A percentile compares a stretch with the other conserved stretches of the same genome.
These are phyloP conservation scores for Arxiozyma bovina DNA, from an alignment of 1,139 yeast genomes.

Conservation along the genomic window DNA sequence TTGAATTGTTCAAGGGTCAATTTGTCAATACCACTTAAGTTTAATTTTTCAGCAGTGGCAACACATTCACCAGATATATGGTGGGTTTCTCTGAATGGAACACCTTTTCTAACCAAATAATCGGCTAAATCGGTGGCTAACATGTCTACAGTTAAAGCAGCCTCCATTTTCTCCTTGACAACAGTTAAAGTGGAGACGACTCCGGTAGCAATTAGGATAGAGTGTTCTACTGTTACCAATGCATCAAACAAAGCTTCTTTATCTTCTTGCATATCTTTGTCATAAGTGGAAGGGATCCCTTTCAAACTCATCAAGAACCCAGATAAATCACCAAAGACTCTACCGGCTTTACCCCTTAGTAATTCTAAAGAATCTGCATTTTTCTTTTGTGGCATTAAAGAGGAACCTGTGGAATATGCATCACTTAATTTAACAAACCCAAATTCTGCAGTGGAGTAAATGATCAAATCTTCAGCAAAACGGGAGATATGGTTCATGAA, in stretches of 20 bases:
- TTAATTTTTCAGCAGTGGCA: constrained; percentile 71
- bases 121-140: constrained; percentile 97
- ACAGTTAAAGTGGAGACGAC: constrained; percentile 79
- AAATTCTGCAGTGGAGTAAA: constrained; percentile 95
- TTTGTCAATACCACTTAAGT: constrained; percentile 72
- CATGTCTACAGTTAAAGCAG: constrained; percentile 96
- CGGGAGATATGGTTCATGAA: constrained; percentile 93
- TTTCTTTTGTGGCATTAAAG: constrained; percentile 98
- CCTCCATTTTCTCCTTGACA: constrained; percentile 65
- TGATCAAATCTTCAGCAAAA: constrained; percentile 87
- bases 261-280: constrained; percentile 98
- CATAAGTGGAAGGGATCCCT: constrained; percentile 93
- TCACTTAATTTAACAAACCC: constrained; percentile 90
- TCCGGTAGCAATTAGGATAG: constrained; percentile 89
- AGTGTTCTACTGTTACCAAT: constrained; percentile 83
- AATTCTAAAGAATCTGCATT: constrained; percentile 94
- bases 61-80: constrained; percentile 98
- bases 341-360: constrained; percentile 92
- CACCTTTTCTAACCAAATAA: constrained; percentile 93
- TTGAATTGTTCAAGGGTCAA: constrained; percentile 69
- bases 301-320: constrained; percentile 95
- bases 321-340: constrained; percentile 89
- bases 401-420: constrained; percentile 97
- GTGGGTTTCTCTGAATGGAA: constrained; percentile 97
- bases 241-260: constrained; percentile 95